These are phyloP conservation scores for Ganoderma meredithae DNA, from an alignment of 1,284 basidiomycete species.

Conservation along the genomic window DNA sequence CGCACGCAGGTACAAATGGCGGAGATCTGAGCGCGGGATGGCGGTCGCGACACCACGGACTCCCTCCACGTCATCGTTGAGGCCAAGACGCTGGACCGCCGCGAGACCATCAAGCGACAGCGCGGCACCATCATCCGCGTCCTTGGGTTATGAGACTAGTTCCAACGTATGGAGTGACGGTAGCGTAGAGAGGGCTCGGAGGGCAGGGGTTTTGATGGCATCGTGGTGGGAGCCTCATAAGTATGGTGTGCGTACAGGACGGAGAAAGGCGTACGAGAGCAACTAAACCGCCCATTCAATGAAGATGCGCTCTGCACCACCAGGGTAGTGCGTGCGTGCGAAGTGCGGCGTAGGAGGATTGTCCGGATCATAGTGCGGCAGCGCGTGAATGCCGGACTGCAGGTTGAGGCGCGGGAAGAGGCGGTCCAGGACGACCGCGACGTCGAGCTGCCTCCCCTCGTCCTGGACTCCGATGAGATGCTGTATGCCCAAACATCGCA, in stretches of 20 bases:
- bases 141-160: not conserved
- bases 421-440: not conserved
- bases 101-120: not conserved
- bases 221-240: too few species aligned
- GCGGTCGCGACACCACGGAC: not conserved
- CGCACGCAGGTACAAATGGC: not conserved
- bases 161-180: not conserved
- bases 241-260: too few species aligned
- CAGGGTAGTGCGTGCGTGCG: too few species aligned
- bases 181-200: not conserved
- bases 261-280: too few species aligned
- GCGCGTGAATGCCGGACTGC: not conserved
- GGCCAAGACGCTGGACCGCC: not conserved
- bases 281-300: not conserved
- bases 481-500: not conserved
- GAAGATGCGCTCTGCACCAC: not conserved
- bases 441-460: not conserved
- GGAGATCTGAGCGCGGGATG: not conserved
- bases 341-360: too few species aligned
- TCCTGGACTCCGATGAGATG: not conserved
- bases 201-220: not conserved
- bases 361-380: too few species aligned
- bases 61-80: not conserved
- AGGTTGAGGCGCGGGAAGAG: conserved; percentile 1
- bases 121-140: not conserved